Evolutionary conservation across 306 rosid genomes (phyloP).

Genomic region (Vigna unguiculata): DNA sequence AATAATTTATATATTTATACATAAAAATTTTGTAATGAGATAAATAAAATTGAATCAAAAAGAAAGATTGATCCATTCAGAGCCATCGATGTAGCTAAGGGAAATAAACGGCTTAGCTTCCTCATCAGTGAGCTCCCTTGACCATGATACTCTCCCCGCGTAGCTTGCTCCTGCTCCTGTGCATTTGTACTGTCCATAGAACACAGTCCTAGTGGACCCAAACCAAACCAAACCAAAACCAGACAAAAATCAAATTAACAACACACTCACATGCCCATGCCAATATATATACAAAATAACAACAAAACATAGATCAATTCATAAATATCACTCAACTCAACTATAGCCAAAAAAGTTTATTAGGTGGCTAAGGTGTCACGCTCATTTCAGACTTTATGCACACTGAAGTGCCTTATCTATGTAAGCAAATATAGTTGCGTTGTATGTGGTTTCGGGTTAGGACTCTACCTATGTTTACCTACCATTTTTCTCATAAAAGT

Average conservation of each 20-base stretch:
- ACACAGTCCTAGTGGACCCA: slow-evolving; percentile 71
- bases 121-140: slow-evolving; percentile 68
- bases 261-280: slow-evolving; percentile 49
- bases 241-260: slow-evolving; percentile 16
- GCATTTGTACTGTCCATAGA: slow-evolving; percentile 81
- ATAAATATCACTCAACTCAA: too few relatives aligned
- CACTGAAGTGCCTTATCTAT: slow-evolving; percentile 34
- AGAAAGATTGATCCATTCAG: slow-evolving; percentile 52
- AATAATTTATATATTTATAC: slow-evolving; percentile 20
- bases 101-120: slow-evolving; percentile 79
- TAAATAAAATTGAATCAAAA: neutral
- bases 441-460: neutral
- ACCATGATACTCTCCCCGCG: slow-evolving; percentile 79
- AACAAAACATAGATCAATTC: neutral
- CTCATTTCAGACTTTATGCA: slow-evolving; percentile 36
- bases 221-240: neutral
- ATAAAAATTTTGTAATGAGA: slow-evolving; percentile 19
- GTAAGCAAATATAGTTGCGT: neutral
- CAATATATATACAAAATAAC: neutral
- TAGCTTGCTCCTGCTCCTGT: slow-evolving; percentile 73
- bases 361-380: slow-evolving; percentile 24
- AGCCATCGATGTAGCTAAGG: slow-evolving; percentile 63
- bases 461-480: slow-evolving; percentile 20
- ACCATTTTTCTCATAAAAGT: slow-evolving; percentile 6
- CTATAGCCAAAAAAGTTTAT: neutral